Evolutionary conservation across 768 basidiomycete species (phyloP), one percentile per base, ranked within the genome.

Genomic region (Cyclocybe aegerita): DNA sequence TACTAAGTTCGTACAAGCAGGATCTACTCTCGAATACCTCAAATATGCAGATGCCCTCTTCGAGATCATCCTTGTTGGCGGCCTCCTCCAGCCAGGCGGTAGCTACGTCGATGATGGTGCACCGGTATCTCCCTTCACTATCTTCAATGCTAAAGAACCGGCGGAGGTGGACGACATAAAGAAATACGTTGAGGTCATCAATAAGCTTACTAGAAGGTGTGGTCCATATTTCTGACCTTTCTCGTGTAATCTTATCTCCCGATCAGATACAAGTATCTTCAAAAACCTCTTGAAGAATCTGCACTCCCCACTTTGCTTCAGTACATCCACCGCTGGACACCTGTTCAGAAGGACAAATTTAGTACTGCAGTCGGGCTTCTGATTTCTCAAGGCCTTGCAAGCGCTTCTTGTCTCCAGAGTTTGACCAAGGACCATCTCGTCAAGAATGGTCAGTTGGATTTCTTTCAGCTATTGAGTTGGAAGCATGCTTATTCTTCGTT

Each of bases 41-140:
- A 97, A 97, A 76, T 98, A 98, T 86, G 90, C 93, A 71, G 94
- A 97, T 61, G 81, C 88, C 49, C 86, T 98, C 61, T 98, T 97
- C 71, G 95, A 99, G 73, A 83, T 97, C 75, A 80, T 98, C 66
- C 82, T 99, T 63, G 88, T 94, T 64, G 96, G 96, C 43, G 93
- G 93, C 37, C 87, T 99, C 56, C 84, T 99, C 61, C 95, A 98
- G 71, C 97, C 96, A 14, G 96, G 96, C 45, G 96, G 96, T 53
- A 83, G 77, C 61, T 94, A 90, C 72, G 62, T 98, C 70, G 93
- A 97, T 50, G 91, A 93, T 54, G 85, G 84, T 43, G 86, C 88
- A 15, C 88, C 91, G 29, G 76, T 83, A 10, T 93, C 88, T 34
- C 91, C 94, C 35, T 95, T 98, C 76, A 88, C 92, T 49, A 76